Percentiles rank a stretch among this genome's conserved stretches.
Evolutionary conservation across 345 rosid species (phyloP).

Genomic region (Pistacia vera): DNA sequence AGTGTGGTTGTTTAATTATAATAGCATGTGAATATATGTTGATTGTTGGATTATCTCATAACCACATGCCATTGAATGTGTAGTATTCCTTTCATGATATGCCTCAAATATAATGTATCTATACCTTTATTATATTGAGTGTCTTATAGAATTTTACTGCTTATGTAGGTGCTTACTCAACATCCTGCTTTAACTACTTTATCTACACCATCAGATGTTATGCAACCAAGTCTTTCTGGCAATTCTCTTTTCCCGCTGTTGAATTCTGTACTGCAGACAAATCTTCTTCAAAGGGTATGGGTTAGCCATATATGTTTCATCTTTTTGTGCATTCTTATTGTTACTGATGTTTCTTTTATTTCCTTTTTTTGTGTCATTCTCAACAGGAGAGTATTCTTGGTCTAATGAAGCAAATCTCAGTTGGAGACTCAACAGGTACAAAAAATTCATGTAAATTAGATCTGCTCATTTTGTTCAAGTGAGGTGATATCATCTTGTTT

Average conservation of each 20-base stretch:
- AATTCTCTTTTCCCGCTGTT: conserved; percentile 52
- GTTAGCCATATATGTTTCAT: conserved; percentile 14
- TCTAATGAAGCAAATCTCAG: conserved; percentile 66
- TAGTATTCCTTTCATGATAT: too few relatives aligned
- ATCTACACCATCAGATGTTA: conserved; percentile 38
- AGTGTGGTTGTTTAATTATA: too few relatives aligned
- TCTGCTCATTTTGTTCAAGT: conserved; percentile 9
- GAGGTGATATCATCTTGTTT: conserved; percentile 20
- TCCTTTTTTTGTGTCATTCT: conserved; percentile 14
- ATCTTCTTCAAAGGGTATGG: conserved; percentile 79
- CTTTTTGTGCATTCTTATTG: neutral
- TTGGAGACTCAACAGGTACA: conserved; percentile 62
- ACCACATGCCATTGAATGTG: too few relatives aligned
- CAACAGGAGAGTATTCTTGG: conserved; percentile 79
- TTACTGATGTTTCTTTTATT: conserved; percentile 10
- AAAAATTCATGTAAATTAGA: conserved; percentile 15
- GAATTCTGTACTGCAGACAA: conserved; percentile 67
- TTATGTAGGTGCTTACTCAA: conserved; percentile 69
- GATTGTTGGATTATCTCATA: too few relatives aligned
- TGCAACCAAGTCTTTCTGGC: conserved; percentile 44
- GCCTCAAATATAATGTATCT: neutral
- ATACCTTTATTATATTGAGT: conserved; percentile 6
- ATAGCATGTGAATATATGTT: too few relatives aligned
- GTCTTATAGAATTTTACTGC: conserved; percentile 25
- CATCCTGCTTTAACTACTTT: conserved; percentile 39